A percentile compares a stretch with the other conserved stretches of the same genome.
Conservation (phyloP, 2,329 filamentous ascomycete species). For the Cryphonectria radicalis region DNA sequence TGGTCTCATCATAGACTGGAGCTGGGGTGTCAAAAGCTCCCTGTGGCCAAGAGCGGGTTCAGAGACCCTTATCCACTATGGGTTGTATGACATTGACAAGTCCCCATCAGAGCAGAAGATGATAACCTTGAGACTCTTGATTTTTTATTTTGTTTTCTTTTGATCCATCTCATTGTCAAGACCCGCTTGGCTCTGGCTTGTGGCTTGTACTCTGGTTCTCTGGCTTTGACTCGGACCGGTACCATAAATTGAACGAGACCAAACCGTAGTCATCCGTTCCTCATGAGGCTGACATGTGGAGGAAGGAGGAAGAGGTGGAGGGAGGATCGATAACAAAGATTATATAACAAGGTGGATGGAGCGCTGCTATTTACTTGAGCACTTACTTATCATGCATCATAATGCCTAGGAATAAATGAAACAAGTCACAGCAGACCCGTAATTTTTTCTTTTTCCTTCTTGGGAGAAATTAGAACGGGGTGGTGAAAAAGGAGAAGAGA, state of each 20-base stretch:
- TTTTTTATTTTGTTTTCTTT: not conserved
- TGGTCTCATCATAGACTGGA: not conserved
- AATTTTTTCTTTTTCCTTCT: no score
- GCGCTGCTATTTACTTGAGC: no score
- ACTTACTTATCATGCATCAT: not conserved
- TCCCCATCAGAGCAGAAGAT: not conserved
- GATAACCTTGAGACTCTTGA: not conserved
- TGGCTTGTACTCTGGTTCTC: no score
- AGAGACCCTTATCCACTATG: not conserved
- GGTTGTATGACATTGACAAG: slow-evolving; percentile 3
- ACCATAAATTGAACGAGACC: not conserved
- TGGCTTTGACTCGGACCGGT: not conserved
- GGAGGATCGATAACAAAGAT: not conserved
- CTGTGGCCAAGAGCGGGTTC: not conserved
- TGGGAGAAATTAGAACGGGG: not conserved
- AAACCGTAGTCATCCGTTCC: not conserved
- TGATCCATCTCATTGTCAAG: not conserved
- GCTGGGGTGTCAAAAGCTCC: slow-evolving; percentile 1
- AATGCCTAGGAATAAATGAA: not conserved
- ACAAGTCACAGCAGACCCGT: not conserved
- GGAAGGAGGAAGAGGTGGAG: not conserved
- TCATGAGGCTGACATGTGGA: not conserved
- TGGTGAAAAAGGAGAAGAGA: not conserved
- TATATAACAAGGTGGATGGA: not conserved
- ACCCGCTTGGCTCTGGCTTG: not conserved